Percentiles rank a stretch among this genome's conserved stretches.
phyloP scores from a whole-genome alignment of 1,284 basidiomycete species.

The Agaricales sp. region DNA sequence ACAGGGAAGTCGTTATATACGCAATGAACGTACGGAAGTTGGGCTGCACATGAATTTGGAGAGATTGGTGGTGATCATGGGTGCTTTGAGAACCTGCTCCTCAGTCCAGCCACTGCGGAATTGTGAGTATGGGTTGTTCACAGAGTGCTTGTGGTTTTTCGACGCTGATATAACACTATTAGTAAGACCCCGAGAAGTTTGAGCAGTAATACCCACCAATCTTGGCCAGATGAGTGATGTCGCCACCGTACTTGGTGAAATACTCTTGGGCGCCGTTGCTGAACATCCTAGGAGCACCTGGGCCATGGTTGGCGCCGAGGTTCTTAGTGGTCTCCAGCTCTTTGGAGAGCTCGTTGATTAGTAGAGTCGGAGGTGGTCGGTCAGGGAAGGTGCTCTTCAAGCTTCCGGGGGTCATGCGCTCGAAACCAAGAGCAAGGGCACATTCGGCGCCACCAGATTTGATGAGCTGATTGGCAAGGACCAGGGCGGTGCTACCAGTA shows the following conservation, averaged over 20 bases:
- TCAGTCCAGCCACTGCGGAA: constrained; percentile 70
- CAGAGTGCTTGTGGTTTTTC: constrained; percentile 79
- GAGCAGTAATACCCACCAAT: constrained; percentile 41
- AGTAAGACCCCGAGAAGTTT: not conserved
- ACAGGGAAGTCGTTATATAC: not conserved
- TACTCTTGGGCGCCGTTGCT: constrained; percentile 74
- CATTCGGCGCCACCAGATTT: constrained; percentile 68
- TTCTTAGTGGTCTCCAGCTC: constrained; percentile 42
- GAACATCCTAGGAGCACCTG: constrained; percentile 66
- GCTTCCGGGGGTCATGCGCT: constrained; percentile 78
- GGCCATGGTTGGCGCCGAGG: constrained; percentile 60
- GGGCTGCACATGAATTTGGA: constrained; percentile 87
- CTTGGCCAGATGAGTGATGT: constrained; percentile 59
- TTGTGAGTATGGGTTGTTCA: constrained; percentile 81
- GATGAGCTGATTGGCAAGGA: constrained; percentile 57
- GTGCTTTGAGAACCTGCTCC: constrained; percentile 56
- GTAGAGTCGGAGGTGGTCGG: constrained; percentile 45
- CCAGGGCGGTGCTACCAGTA: constrained; percentile 68
- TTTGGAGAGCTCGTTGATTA: constrained; percentile 31
- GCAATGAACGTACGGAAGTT: constrained; percentile 42
- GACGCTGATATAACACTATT: constrained; percentile 38
- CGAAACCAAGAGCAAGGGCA: constrained; percentile 78
- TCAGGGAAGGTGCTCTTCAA: constrained; percentile 65
- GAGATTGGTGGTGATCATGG: constrained; percentile 63
- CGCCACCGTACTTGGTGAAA: constrained; percentile 65